Evolutionary conservation across 2,329 filamentous ascomycete genomes (phyloP).

Genomic region (Botrytis pseudocinerea): DNA sequence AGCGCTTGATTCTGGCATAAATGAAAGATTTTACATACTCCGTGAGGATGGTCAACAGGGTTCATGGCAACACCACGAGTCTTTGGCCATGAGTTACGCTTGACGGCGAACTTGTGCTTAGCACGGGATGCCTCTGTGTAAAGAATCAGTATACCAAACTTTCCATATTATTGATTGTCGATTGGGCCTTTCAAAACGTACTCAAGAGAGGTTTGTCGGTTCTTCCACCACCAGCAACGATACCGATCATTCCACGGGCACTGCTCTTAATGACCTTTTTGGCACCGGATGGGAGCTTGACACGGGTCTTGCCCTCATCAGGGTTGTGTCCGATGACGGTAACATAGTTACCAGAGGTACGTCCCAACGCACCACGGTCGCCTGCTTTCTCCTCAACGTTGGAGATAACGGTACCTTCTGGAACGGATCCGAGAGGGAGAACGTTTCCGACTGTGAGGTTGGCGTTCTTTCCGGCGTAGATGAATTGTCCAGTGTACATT

Average conservation of each 20-base stretch:
- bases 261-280: slow-evolving; percentile 97
- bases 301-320: slow-evolving; percentile 98
- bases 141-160: slow-evolving; percentile 44
- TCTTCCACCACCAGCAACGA: slow-evolving; percentile 98
- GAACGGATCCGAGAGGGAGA: slow-evolving; percentile 89
- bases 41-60: slow-evolving; percentile 98
- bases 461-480: slow-evolving; percentile 99
- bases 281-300: slow-evolving; percentile 98
- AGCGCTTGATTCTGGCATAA: slow-evolving; percentile 40
- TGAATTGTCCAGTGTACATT: slow-evolving; percentile 99
- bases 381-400: slow-evolving; percentile 99
- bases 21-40: slow-evolving; percentile 49
- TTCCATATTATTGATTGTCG: background rate
- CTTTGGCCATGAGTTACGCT: slow-evolving; percentile 99
- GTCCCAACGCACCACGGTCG: slow-evolving; percentile 93
- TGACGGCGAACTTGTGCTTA: slow-evolving; percentile 99
- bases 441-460: slow-evolving; percentile 96
- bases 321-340: slow-evolving; percentile 97
- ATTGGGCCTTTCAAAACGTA: slow-evolving; percentile 48
- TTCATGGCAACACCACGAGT: slow-evolving; percentile 99
- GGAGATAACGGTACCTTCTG: slow-evolving; percentile 98
- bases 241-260: slow-evolving; percentile 97
- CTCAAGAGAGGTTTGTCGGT: slow-evolving; percentile 99
- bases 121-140: slow-evolving; percentile 90
- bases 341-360: slow-evolving; percentile 99